Evolutionary conservation across 257 asterid species (phyloP), one percentile per base, ranked within the genome.

Genomic region (Eustoma russellianum): DNA sequence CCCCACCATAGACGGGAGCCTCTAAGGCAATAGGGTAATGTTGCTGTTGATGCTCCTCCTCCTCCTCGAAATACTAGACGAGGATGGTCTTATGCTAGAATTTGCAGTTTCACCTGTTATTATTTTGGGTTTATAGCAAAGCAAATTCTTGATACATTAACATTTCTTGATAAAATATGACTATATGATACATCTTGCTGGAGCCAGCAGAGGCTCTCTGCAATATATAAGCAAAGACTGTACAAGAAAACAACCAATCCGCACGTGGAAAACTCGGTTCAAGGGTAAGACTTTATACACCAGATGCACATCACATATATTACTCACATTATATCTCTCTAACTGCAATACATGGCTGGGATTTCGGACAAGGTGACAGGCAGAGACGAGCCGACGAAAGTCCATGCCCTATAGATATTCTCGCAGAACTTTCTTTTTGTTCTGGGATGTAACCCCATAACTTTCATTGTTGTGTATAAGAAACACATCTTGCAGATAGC

Each of bases 331-430:
- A 24, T 24, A 0, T 24, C 30, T 52, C 66, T 35, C 57, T 17
- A 34, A 30, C 48, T 41, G 12, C 50, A 5, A 45, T 40, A 55
- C 46, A 41, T 48, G 13, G 50, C 18, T 12, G 7, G 44, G 41
- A 11, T 5, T 5, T n/a, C 43, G 6, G 60, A 10, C 44, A 57
- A 60, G 46, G 38, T 13, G 17, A 58, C 48, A 50, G 51, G 51
- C 13, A 52, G 52, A 59, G 53, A 48, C 6, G 44, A 62, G 61
- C 74, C 40, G 8, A 48, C 3, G 53, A 52, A 49, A 62, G 55
- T 18, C 17, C 47, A 33, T 45, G 50, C 13, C 17, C 13, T 7
- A 9, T 17, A 6, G 13, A 13, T 24, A 28, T 30, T 18, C 48
- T 43, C 52, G 58, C 54, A 15, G 53, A 63, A 30, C 56, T 16